Conservation (phyloP, 1,284 basidiomycete species). For the Cystobasidium slooffiae region DNA sequence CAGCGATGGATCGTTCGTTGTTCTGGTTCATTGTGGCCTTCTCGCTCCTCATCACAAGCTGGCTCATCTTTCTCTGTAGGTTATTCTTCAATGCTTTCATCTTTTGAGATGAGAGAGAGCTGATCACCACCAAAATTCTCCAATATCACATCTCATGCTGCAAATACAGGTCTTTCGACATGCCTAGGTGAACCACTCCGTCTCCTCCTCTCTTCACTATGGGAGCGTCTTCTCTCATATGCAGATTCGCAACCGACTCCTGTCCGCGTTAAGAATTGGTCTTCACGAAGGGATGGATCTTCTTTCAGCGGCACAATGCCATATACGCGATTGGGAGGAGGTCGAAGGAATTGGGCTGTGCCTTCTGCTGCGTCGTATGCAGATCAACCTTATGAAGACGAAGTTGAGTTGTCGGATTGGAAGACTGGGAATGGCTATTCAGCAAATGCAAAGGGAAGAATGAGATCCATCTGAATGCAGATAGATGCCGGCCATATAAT, state of each 20-base stretch:
- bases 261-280: background rate
- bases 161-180: conserved; percentile 23
- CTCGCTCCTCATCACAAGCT: conserved; percentile 14
- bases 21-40: conserved; percentile 39
- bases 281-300: conserved; percentile 12
- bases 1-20: conserved; percentile 24
- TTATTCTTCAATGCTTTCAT: background rate
- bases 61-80: conserved; percentile 34
- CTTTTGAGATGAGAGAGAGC: background rate
- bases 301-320: background rate
- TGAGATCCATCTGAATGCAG: too few species aligned
- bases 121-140: background rate
- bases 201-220: conserved; percentile 7
- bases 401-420: conserved; percentile 13
- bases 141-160: background rate
- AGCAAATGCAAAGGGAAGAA: too few species aligned
- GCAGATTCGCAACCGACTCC: conserved; percentile 33
- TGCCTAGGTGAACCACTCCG: conserved; percentile 40
- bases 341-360: background rate
- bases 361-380: background rate
- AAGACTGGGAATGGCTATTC: conserved; percentile 2
- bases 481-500: too few species aligned
- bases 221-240: conserved; percentile 27
- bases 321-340: conserved; percentile 7
- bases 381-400: background rate